Evolutionary conservation across 2,329 filamentous ascomycete genomes (phyloP).

Genomic region (Aphanoascus verrucosus): DNA sequence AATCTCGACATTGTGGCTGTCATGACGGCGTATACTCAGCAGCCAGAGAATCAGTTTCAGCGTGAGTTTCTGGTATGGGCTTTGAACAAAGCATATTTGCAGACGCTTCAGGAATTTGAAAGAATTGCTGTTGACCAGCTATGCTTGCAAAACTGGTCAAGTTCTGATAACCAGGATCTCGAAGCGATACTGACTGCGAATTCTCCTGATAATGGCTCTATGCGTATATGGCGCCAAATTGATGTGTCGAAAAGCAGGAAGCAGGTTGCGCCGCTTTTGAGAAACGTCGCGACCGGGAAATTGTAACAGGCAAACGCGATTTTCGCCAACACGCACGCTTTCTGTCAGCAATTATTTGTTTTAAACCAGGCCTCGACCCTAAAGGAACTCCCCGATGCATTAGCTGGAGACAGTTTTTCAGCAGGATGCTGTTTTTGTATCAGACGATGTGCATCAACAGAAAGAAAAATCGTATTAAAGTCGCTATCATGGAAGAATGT

Average conservation of each 20-base stretch:
- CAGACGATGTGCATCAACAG: background rate
- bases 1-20: conserved; percentile 45
- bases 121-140: conserved; percentile 37
- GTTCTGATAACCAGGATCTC: conserved; percentile 15
- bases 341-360: background rate
- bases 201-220: conserved; percentile 23
- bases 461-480: background rate
- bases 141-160: conserved; percentile 26
- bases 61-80: conserved; percentile 44
- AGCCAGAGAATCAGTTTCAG: conserved; percentile 35
- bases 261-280: conserved; percentile 50
- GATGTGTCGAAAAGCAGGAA: conserved; percentile 51
- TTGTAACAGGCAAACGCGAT: background rate
- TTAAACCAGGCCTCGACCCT: background rate
- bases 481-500: background rate
- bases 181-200: conserved; percentile 10
- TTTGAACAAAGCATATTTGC: conserved; percentile 32
- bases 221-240: conserved; percentile 46
- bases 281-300: conserved; percentile 30
- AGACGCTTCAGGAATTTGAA: conserved; percentile 38
- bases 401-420: no score
- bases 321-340: no score
- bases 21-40: conserved; percentile 47
- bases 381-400: background rate
- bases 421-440: no score